Evolutionary conservation across 2,329 filamentous ascomycete species (phyloP), one percentile per base, ranked within the genome.

Genomic region (Stagonosporopsis tanaceti): DNA sequence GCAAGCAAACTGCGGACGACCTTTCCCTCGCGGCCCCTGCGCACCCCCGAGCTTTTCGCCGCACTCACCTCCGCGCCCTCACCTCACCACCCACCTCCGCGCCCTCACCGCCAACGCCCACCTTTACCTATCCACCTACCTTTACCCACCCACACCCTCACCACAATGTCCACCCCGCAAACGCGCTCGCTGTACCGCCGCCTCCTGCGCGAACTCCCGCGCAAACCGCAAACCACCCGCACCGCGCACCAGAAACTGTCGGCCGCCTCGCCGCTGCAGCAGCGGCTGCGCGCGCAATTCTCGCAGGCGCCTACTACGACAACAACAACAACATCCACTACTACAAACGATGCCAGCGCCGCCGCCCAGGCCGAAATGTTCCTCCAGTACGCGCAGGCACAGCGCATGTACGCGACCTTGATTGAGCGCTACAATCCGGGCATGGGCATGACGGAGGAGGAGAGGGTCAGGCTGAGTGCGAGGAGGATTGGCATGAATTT

Each of bases 351-450:
- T 57, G 59, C 51, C 74, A 71, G 64, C 30, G 9, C 8, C 9
- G 70, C 63, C 25, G 71, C 78, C n/a, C 77, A 91, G 65, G 89
- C 87, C n/a, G 87, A 92, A 62, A 92, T 98, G 76, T 87, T 92
- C 65, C 78, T 93, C 25, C 84, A 87, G 55, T 98, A 97, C 74
- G 83, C 95, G 20, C 86, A 87, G 67, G 89, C 93, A n/a, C 95
- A 99, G 81, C 84, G 93, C 50, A 86, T 86, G 73, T 97, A 98
- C 76, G 85, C 87, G 25, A 89, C 87, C 15, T 80, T 98, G 40
- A 76, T 98, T 35, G 93, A 97, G 78, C 85, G 93, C 67, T 98
- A 99, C 79, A 98, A 98, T 76, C 93, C 93, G 0, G 93, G 93
- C 17, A 92, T 96, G 87, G 86, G 87, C 65, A 91, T 97, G 89